Evolutionary conservation across 345 rosid genomes (phyloP), one percentile per base, ranked within the genome.

Genomic region (Populus davidiana): DNA sequence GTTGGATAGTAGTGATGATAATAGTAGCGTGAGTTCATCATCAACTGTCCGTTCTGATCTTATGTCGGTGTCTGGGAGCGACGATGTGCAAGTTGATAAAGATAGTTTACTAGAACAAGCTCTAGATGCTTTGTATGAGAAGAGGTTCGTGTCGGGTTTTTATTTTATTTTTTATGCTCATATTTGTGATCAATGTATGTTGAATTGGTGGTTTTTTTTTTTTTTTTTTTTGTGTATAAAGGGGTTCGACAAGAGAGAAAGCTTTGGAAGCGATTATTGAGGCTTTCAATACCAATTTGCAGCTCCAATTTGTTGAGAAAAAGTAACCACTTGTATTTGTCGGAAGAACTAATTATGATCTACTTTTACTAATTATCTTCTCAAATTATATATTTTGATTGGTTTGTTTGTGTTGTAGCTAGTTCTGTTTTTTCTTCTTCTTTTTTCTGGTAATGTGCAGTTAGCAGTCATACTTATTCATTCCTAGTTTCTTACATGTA

Each of bases 171-270:
- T 54, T 47, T 33, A 7, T 16, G 29, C 29, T 44, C 41, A 2
- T n/a, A 13, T 39, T 56, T 41, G 68, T 27, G 41, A 31, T 5
- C 21, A 59, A 13, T 31, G 39, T 5, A 17, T 9, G 49, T 43
- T 44, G 65, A 79, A 65, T n/a, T 70, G 20, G 21, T 73, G 70
- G 52, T 76, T 25, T 81, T 63, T 65, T 33, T 77, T 75, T 79
- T 41, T 41, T 39, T 10, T 2, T 41, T 43, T 43, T 43, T 43
- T 1, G 23, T 71, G 77, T 75, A 25, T 85, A 49, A 39, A 96
- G 99, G 92, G 90, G 92, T 79, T 79, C 97, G 17, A 96, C 94
- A 1, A 88, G 97, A 83, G 99, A 93, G 89, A 90, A 83, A 75
- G 97, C 99, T 70, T 74, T 96, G 86, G 78, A 82, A 17, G 64